Evolutionary conservation across 129 eudicot species (phyloP).

Genomic region (Apium graveolens): DNA sequence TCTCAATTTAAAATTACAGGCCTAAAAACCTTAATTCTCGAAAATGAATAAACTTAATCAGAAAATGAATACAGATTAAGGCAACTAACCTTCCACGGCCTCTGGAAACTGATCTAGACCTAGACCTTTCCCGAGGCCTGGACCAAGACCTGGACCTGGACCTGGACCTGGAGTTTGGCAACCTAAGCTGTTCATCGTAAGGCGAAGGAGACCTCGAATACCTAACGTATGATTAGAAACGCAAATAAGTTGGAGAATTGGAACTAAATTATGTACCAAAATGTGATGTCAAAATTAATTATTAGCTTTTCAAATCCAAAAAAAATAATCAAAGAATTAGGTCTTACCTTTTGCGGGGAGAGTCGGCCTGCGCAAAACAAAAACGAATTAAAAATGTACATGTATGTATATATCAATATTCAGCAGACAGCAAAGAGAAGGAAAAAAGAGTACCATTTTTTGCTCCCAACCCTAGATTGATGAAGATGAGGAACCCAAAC

Average conservation of each 20-base stretch:
- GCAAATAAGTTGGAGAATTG: not conserved
- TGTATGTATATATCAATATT: not conserved
- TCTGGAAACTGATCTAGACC: conserved; percentile 61
- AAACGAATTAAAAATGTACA: not conserved
- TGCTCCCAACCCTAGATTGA: not conserved
- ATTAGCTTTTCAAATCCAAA: not conserved
- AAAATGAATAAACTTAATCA: not conserved
- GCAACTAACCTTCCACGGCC: conserved; percentile 71
- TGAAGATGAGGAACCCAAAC: not conserved
- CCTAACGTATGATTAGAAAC: conserved; percentile 20
- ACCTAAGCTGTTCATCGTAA: conserved; percentile 46
- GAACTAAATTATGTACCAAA: not conserved
- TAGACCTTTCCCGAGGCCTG: conserved; percentile 34
- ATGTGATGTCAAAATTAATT: not conserved
- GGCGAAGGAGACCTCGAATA: conserved; percentile 77
- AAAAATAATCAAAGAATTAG: conserved; percentile 1
- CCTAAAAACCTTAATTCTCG: not conserved
- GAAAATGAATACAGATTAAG: not conserved
- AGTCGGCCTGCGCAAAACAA: conserved; percentile 54
- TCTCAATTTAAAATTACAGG: not conserved
- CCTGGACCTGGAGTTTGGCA: conserved; percentile 17
- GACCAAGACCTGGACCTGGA: conserved; percentile 62
- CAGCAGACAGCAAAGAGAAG: not conserved
- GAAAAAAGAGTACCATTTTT: not conserved
- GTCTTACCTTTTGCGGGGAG: conserved; percentile 71